These are phyloP conservation scores for Silybum marianum DNA, from an alignment of 129 eudicot genomes.

Conservation along the genomic window DNA sequence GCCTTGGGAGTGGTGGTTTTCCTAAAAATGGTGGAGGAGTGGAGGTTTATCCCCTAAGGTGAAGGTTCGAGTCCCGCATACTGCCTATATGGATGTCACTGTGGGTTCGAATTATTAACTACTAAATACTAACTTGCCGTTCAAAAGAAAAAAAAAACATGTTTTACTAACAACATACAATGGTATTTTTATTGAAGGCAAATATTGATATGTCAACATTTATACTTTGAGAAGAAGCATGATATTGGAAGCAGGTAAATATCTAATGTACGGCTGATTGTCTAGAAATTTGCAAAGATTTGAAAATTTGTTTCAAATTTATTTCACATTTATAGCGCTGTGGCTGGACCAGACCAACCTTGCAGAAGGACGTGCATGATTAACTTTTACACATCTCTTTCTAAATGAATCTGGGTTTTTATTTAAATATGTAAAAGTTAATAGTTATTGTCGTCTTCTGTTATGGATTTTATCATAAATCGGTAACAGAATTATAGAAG, in stretches of 20 bases:
- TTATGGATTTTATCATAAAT: background rate
- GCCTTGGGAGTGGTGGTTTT: too few relatives aligned
- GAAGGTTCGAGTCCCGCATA: too few relatives aligned
- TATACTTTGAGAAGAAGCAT: background rate
- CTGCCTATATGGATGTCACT: too few relatives aligned
- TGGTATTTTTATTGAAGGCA: background rate
- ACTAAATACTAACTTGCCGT: too few relatives aligned
- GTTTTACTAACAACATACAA: background rate
- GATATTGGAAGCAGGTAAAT: background rate
- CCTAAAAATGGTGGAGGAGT: too few relatives aligned
- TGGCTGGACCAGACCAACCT: conserved; percentile 28
- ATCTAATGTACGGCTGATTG: conserved; percentile 6
- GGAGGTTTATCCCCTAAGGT: too few relatives aligned
- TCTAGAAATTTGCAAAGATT: conserved; percentile 13
- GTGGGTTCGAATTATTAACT: too few relatives aligned
- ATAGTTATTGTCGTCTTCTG: background rate
- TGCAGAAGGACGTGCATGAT: background rate
- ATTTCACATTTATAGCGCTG: conserved; percentile 29
- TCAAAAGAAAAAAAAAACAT: too few relatives aligned
- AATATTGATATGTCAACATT: background rate
- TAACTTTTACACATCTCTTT: background rate
- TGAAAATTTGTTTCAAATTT: conserved; percentile 4
- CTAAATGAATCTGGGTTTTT: background rate
- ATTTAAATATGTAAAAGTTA: background rate
- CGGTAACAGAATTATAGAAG: background rate